A percentile compares a stretch with the other conserved stretches of the same genome.
Evolutionary conservation across 306 rosid species (phyloP).

Genomic region (Rosa rugosa): DNA sequence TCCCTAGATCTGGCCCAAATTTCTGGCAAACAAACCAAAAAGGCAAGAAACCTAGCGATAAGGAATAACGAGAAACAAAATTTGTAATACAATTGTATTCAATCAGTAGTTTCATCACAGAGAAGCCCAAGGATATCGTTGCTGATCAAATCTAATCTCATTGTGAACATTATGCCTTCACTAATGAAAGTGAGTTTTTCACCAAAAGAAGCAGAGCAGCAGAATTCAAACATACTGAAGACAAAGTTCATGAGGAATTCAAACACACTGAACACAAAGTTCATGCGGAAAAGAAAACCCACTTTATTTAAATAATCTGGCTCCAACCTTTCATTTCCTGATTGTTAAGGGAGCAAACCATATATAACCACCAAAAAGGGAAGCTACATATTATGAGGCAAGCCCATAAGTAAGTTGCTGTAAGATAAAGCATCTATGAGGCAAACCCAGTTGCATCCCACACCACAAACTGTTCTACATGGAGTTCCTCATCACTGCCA

Average conservation of each 20-base stretch:
- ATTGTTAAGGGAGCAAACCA: not conserved
- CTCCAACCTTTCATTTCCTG: constrained; percentile 12
- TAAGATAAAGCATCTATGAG: not conserved
- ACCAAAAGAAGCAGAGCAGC: not conserved
- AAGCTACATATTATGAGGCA: not conserved
- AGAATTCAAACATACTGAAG: not conserved
- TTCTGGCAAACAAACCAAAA: not conserved
- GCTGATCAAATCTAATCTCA: not conserved
- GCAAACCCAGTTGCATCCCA: not conserved
- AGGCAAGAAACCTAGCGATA: not conserved
- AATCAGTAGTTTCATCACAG: not conserved
- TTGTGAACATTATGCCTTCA: not conserved
- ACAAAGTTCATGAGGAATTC: not conserved
- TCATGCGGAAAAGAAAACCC: not conserved
- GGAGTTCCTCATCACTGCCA: not conserved
- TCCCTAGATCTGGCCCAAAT: no score
- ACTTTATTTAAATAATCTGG: not conserved
- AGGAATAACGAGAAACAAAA: not conserved
- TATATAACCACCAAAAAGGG: not conserved
- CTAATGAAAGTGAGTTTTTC: not conserved
- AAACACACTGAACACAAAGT: not conserved
- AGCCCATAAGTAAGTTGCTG: not conserved
- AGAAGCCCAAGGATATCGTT: not conserved
- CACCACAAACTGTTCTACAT: not conserved
- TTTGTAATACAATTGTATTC: not conserved